Evolutionary conservation across 768 basidiomycete genomes (phyloP), one percentile per base, ranked within the genome.

Genomic region (Suillus hirtellus): DNA sequence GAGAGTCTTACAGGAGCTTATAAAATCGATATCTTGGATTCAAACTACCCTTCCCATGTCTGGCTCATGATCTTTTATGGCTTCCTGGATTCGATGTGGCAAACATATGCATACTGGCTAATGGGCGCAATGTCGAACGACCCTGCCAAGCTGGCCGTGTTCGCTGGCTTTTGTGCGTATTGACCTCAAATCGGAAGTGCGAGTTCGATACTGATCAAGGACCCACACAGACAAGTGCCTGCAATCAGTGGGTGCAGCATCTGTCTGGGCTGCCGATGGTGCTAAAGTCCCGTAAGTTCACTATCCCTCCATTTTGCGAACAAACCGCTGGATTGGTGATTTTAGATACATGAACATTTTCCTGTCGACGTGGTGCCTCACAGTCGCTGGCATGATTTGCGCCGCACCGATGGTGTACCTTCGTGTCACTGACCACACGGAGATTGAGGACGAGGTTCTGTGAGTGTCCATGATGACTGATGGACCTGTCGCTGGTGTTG

Each of bases 51-150:
- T 3, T 82, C 80, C 38, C 81, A 81, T 63, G 77, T 90, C 17
- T 82, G 82, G 76, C 76, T 94, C 21, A 91, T 87, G 76, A 83
- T 90, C 62, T 84, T 87, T 72, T 90, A 84, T 69, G 89, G 91
- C n/a, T 66, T 93, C 3, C 81, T 93, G 59, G 93, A 95, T 64
- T 81, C 92, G 1, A 88, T 92, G 85, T 94, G 90, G 90, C 93
- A 94, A 72, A 92, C 89, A 3, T 86, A 86, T 0, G 86, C 86
- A 3, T 92, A 93, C 73, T 92, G 90, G 90, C 81, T 91, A 68
- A 90, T 92, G 85, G 92, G 93, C 37, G 89, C 90, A 15, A 90
- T 95, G 88, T 91, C 90, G 17, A 93, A 94, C 64, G 85, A 92
- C 69, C 86, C 90, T 3, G 83, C 82, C 4, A 92, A 90, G 73